Evolutionary conservation across 176 grass and related monocot species (phyloP), one percentile per base, ranked within the genome.

Genomic region (Tillandsia leiboldiana): DNA sequence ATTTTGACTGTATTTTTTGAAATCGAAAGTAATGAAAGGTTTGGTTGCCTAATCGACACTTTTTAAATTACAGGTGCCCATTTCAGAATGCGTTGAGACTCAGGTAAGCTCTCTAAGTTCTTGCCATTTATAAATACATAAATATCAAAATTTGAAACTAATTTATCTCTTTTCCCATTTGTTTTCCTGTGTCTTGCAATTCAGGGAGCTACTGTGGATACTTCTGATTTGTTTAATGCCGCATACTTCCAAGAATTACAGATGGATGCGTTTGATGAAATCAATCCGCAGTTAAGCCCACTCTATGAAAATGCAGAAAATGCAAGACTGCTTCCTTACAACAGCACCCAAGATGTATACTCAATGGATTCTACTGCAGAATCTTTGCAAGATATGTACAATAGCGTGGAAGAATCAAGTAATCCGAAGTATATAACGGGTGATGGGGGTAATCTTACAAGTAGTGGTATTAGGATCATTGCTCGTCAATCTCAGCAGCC

Each of bases 261-360:
- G 29, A 50, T 69, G 17, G 33, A 77, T 26, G 2, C 4, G 26
- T 69, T 20, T 58, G 17, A 50, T 50, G 75, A 62, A 69, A 27
- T 29, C 1, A 49, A 26, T 11, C 66, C 29, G 7, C 75, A 69
- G 51, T 61, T 69, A 22, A 69, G 66, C 28, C n/a, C 63, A 10
- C 63, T 67, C 14, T 67, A 67, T 75, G 74, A 69, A 58, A 69
- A 69, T 69, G 42, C 65, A 50, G 74, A 69, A 58, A 69, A 69
- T 69, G 42, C 65, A 59, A 26, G 5, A 49, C 8, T 77, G 10
- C 53, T 77, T 68, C 74, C 74, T 27, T 77, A 62, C 26, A 53
- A 58, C 53, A 61, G 23, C 67, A 62, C 20, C 26, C 75, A 33
- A 77, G 65, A 77, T 50, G 33, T 51, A 12, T 69, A 26, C 66